phyloP scores from a whole-genome alignment of 441 rosid genomes.

The Erysimum cheiri region DNA sequence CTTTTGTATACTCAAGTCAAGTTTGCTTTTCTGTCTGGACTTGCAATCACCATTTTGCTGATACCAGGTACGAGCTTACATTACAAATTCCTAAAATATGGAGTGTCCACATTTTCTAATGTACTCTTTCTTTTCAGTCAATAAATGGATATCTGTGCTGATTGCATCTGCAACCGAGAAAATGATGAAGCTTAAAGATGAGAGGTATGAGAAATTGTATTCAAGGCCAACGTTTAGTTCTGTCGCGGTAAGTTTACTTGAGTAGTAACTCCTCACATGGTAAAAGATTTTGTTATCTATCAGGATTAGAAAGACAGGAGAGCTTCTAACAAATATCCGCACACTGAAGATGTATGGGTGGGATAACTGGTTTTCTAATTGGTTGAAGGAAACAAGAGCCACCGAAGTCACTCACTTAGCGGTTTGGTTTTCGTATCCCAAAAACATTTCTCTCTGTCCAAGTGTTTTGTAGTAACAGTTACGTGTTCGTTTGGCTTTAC shows the following conservation, averaged over 20 bases:
- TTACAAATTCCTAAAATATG: neutral
- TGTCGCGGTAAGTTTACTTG: no score
- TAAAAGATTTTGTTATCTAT: constrained; percentile 30
- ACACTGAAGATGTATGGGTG: constrained; percentile 92
- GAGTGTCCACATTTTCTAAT: neutral
- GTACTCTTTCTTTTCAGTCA: constrained; percentile 54
- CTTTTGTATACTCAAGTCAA: constrained; percentile 91
- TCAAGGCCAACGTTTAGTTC: neutral
- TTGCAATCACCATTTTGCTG: constrained; percentile 76
- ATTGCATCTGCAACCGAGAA: constrained; percentile 92
- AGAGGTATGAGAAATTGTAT: constrained; percentile 57
- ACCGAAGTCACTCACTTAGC: constrained; percentile 85
- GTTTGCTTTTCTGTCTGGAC: constrained; percentile 88
- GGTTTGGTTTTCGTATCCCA: constrained; percentile 52
- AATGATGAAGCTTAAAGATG: constrained; percentile 99
- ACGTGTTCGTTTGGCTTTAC: constrained; percentile 37
- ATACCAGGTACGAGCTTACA: constrained; percentile 72
- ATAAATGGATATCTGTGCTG: constrained; percentile 88
- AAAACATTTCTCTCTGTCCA: constrained; percentile 23
- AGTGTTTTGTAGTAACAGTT: constrained; percentile 27
- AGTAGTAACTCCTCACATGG: constrained; percentile 12
- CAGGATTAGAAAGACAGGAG: constrained; percentile 95
- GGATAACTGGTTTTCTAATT: constrained; percentile 83
- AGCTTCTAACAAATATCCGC: constrained; percentile 81
- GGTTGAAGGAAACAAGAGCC: constrained; percentile 85